Conservation (phyloP, 306 rosid genomes). For the Ziziphus jujuba region DNA sequence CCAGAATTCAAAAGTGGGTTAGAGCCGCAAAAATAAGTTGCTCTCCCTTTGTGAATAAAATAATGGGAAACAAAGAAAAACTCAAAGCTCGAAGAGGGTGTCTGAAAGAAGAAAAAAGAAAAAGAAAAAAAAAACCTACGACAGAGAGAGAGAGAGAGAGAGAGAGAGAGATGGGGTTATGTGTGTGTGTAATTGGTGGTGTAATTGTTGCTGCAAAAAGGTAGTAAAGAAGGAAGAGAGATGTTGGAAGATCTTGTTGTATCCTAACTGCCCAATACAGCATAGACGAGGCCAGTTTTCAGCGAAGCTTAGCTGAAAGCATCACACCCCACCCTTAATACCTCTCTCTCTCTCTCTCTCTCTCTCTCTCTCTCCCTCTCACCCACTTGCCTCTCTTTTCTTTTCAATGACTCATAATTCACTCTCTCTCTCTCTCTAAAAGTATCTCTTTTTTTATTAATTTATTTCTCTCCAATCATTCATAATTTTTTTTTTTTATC, state of each 20-base stretch:
- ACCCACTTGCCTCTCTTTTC: slow-evolving; percentile 59
- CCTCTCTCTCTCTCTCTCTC: slow-evolving; percentile 16
- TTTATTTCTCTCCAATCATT: not conserved
- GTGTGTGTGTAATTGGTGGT: slow-evolving; percentile 8
- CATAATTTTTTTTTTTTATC: not conserved
- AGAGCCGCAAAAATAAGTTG: not conserved
- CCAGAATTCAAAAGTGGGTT: too few species aligned
- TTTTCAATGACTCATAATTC: slow-evolving; percentile 48
- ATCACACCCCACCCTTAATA: slow-evolving; percentile 36
- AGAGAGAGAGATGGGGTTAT: not conserved
- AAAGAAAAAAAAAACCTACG: slow-evolving; percentile 38
- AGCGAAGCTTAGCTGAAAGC: slow-evolving; percentile 43
- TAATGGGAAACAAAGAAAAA: not conserved
- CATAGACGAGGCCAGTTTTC: slow-evolving; percentile 63
- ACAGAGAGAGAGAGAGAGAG: slow-evolving; percentile 22
- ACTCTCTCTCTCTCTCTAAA: slow-evolving; percentile 14
- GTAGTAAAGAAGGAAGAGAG: slow-evolving; percentile 24
- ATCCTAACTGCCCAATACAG: slow-evolving; percentile 63
- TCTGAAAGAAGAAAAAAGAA: slow-evolving; percentile 12
- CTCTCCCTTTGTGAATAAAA: not conserved
- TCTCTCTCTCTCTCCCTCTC: slow-evolving; percentile 35
- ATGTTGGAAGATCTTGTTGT: slow-evolving; percentile 47
- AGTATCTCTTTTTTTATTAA: not conserved
- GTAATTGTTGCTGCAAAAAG: slow-evolving; percentile 35
- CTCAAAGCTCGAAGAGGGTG: not conserved